phyloP scores from a whole-genome alignment of 805 yeast species.

The Candida cerambycidarum region DNA sequence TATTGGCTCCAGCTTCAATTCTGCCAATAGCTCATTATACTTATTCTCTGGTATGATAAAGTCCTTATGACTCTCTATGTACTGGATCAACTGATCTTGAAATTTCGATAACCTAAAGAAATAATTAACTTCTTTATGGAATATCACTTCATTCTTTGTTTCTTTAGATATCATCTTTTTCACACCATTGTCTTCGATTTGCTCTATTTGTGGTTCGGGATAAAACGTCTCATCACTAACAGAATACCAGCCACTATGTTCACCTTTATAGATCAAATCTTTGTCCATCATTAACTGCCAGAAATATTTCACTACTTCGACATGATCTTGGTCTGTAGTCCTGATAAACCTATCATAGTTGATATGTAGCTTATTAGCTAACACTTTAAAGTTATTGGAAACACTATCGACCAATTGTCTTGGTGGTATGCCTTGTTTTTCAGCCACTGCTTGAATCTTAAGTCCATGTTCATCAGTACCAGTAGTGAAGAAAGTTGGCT shows the following conservation, averaged over 20 bases:
- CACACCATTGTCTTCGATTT: conserved; percentile 25
- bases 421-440: conserved; percentile 47
- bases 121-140: conserved; percentile 80
- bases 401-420: conserved; percentile 71
- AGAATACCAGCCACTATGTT: conserved; percentile 93
- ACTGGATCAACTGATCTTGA: conserved; percentile 50
- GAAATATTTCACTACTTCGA: conserved; percentile 58
- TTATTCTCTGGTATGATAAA: conserved; percentile 69
- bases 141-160: conserved; percentile 71
- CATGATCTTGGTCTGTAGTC: conserved; percentile 85
- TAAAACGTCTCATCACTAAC: conserved; percentile 93
- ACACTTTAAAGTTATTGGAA: conserved; percentile 57
- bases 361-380: conserved; percentile 62
- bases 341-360: conserved; percentile 76
- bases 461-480: conserved; percentile 98
- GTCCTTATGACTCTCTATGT: conserved; percentile 47
- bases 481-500: conserved; percentile 58
- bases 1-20: conserved; percentile 49
- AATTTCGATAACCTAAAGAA: conserved; percentile 75
- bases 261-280: conserved; percentile 76
- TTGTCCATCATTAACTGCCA: conserved; percentile 64
- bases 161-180: conserved; percentile 54
- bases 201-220: conserved; percentile 72
- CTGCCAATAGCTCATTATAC: conserved; percentile 54
- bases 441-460: conserved; percentile 87